A percentile compares a stretch with the other conserved stretches of the same genome.
These are phyloP conservation scores for Sideroxylon spinosum DNA, from an alignment of 179 eudicot species.

Conservation along the genomic window DNA sequence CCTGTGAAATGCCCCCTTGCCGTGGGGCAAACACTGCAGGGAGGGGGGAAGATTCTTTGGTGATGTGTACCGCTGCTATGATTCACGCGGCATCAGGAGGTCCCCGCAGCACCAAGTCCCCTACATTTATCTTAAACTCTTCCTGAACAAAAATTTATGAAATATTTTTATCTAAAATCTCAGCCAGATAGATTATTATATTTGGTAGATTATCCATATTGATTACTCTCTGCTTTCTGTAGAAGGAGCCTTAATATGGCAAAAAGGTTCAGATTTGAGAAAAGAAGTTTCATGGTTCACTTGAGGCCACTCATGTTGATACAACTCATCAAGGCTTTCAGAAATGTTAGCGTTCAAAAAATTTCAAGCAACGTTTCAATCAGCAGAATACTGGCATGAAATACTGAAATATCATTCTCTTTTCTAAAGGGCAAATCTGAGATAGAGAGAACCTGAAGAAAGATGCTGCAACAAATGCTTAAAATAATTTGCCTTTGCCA, in stretches of 20 bases:
- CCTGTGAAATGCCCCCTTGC: too few relatives aligned
- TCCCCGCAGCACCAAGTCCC: too few relatives aligned
- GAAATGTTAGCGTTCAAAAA: not conserved
- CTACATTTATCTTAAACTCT: too few relatives aligned
- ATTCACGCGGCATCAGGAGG: too few relatives aligned
- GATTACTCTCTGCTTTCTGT: not conserved
- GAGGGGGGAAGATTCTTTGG: too few relatives aligned
- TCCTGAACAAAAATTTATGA: too few relatives aligned
- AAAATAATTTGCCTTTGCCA: conserved; percentile 43
- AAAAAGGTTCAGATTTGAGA: not conserved
- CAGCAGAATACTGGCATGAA: not conserved
- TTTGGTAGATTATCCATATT: not conserved
- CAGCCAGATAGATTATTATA: too few relatives aligned
- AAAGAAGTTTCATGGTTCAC: not conserved
- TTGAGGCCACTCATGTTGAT: not conserved
- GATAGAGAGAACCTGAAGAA: conserved; percentile 33
- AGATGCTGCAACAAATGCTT: conserved; percentile 32
- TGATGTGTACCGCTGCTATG: too few relatives aligned
- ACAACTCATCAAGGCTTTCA: not conserved
- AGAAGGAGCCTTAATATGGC: not conserved
- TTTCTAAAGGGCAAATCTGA: not conserved
- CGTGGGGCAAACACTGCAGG: too few relatives aligned
- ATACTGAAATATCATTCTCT: not conserved
- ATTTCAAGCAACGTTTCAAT: not conserved
- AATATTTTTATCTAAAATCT: too few relatives aligned